These are phyloP conservation scores for Parmelia sp. DNA, from an alignment of 495 filamentous ascomycete genomes.

Conservation along the genomic window DNA sequence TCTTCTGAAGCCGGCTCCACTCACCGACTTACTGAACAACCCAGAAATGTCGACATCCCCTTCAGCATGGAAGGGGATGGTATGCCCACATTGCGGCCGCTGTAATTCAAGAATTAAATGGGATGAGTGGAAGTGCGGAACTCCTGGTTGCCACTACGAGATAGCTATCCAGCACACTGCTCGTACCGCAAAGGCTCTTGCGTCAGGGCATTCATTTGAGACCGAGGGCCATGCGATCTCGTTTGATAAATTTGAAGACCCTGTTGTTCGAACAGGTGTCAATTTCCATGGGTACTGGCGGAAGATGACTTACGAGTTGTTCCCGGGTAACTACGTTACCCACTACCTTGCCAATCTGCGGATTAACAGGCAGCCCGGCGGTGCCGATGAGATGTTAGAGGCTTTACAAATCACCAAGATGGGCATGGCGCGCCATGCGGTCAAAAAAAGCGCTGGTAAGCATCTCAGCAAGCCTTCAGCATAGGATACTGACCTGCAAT, in stretches of 20 bases:
- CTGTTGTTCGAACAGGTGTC: neutral
- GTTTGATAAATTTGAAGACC: neutral
- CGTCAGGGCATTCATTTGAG: neutral
- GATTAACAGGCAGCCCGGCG: neutral
- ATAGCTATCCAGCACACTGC: neutral
- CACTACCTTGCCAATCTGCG: neutral
- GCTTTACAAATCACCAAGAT: neutral
- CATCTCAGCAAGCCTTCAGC: too few species aligned
- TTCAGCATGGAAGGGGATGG: neutral
- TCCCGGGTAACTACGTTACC: neutral
- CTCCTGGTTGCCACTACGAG: neutral
- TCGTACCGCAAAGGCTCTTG: neutral
- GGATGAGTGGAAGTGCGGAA: conserved; percentile 1
- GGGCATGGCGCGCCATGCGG: neutral
- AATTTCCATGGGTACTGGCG: neutral
- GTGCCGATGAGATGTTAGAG: neutral
- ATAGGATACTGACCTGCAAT: neutral
- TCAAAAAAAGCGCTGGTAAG: neutral
- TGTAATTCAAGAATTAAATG: neutral
- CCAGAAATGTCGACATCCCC: neutral
- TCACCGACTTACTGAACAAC: too few species aligned
- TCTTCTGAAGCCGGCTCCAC: neutral
- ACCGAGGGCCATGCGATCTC: neutral
- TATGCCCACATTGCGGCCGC: neutral
- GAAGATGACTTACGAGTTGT: neutral